Base-by-base conservation (phyloP, 257 asterid species). In the Fraxinus americana region DNA sequence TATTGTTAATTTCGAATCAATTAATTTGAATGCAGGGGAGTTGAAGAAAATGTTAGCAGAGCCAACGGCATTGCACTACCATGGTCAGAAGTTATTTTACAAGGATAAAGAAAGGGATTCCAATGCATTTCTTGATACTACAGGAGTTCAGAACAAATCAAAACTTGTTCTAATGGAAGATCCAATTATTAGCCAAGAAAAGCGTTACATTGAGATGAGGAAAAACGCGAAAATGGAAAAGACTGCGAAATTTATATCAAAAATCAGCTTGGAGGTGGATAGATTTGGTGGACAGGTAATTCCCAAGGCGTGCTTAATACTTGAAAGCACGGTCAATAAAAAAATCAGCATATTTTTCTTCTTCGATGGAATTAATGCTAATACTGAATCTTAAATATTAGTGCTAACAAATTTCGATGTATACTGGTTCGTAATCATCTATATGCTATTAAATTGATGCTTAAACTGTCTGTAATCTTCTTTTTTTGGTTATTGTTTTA, bases 91-190 rank as follows among this genome's bases (percentile, higher is more conserved):
- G 89, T 86, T 94, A 67, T 76, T 85, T 41, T 94, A 80, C 87
- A 94, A 91, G 89, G 90, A 91, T 30, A 91, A 86, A 77, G 98
- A 94, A 74, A 89, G 96, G 82, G 93, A 94, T 76, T 92, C 97
- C 0, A 91, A 86, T 16, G 86, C 88, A 7, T 94, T 86, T 81
- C 96, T 94, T 23, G 98, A 94, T 72, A 76, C 65, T 9, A 48
- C 81, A 0, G 98, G 98, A 5, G 91, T 94, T 72, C 92, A 94
- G 80, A 92, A 94, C 75, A 94, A 94, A 70, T 94, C 97, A 0
- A 94, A 94, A 84, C 52, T 94, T 57, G 90, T 94, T 77, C 70
- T 94, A 32, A 80, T 83, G 63, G 97, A 94, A 85, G 98, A 94
- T 38, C 91, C 94, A 0, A 84, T 92, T 43, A 91, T n/a, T n/a